These are phyloP conservation scores for Suhomyces ambrosiae DNA, from an alignment of 1,139 yeast genomes.

Conservation along the genomic window DNA sequence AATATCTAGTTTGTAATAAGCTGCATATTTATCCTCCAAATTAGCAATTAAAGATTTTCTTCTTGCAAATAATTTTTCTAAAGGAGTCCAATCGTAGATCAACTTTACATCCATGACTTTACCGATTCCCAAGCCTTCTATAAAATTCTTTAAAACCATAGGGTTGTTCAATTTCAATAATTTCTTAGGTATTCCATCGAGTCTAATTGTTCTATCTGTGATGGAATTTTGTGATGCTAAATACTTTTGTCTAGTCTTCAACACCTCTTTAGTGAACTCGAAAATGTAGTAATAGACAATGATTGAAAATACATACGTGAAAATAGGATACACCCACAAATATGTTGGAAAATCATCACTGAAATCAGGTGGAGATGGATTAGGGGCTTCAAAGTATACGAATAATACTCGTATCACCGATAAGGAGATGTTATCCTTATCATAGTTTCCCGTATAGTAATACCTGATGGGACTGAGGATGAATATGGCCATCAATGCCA, in stretches of 20 bases:
- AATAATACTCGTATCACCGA: slow-evolving; percentile 13
- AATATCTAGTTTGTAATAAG: slow-evolving; percentile 46
- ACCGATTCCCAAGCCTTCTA: slow-evolving; percentile 65
- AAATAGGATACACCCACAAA: slow-evolving; percentile 45
- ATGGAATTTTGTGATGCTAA: slow-evolving; percentile 47
- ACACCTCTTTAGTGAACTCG: slow-evolving; percentile 39
- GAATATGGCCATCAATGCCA: slow-evolving; percentile 41
- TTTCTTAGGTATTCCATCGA: slow-evolving; percentile 51
- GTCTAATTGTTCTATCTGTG: slow-evolving; percentile 49
- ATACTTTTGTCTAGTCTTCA: slow-evolving; percentile 44
- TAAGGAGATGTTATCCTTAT: slow-evolving; percentile 36
- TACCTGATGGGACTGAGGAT: slow-evolving; percentile 48
- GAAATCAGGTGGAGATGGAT: slow-evolving; percentile 16
- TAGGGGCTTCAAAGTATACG: slow-evolving; percentile 8
- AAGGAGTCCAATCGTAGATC: slow-evolving; percentile 56
- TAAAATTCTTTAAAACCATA: slow-evolving; percentile 47
- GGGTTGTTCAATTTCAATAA: slow-evolving; percentile 45
- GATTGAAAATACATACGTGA: slow-evolving; percentile 45
- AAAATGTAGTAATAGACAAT: slow-evolving; percentile 38
- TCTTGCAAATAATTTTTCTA: slow-evolving; percentile 43
- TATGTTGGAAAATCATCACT: slow-evolving; percentile 23
- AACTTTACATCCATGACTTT: slow-evolving; percentile 56
- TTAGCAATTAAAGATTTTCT: slow-evolving; percentile 35
- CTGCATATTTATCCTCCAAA: slow-evolving; percentile 51
- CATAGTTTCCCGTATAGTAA: slow-evolving; percentile 50